Base-by-base conservation (phyloP, 495 filamentous ascomycete genomes). In the Geoglossum glabrum region DNA sequence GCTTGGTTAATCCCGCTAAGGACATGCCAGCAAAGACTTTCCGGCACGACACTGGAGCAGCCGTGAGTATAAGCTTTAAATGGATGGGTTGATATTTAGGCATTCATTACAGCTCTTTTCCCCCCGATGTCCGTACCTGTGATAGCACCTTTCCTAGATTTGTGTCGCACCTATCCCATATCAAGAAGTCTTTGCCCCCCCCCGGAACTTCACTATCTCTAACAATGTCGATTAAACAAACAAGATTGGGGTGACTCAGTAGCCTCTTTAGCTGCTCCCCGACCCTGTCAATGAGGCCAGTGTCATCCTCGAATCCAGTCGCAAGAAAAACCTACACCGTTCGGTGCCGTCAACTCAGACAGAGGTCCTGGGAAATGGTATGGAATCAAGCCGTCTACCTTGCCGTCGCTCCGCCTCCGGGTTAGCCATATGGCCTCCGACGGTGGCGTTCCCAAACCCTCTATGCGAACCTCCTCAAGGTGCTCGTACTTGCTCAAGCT, bases 1-100 rank as follows among this genome's bases (percentile, higher is more conserved):
- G 56, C 56, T 52, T 58, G 36, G 10, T 38, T 19, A 26, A 58
- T 58, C 21, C 56, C 56, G n/a, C 27, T 31, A 10, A 58, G 40
- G 15, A 58, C 56, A 52, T 58, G 56, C 56, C 56, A 58, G 45
- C 36, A 46, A 17, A 58, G n/a, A 26, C 56, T 54, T 31, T 58
- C 56, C 17, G 56, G 56, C 7, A 58, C 31, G 3, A 25, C 30
- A 13, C 56, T 58, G 46, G 3, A 9, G 26, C n/a, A 34, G 2
- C 46, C 46, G 17, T 8, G 17, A 21, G 15, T 3, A 50, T 25
- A 21, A 50, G 26, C 26, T n/a, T 25, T 25, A 21, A 28, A 15
- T 1, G 10, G 17, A 50, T 11, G 3, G 26, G 26, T 3, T 9
- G 46, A 23, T 50, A 25, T 25, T 11, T 4, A 25, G 46, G 3